Conservation (phyloP, 2,329 filamentous ascomycete genomes). For the Westerdykella sp. region DNA sequence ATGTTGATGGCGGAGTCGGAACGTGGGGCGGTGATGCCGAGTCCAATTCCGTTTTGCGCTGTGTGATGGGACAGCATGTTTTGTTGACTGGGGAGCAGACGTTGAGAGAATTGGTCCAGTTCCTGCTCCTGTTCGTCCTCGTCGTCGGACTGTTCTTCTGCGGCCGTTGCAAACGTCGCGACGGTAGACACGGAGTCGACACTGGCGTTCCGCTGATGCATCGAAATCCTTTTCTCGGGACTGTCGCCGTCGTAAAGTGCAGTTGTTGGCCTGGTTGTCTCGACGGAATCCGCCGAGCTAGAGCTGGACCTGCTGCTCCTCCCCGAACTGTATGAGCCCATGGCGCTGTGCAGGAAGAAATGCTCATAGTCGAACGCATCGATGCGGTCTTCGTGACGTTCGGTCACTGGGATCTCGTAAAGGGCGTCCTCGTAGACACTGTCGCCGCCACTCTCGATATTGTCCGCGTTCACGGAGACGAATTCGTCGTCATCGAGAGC, state of each 20-base stretch:
- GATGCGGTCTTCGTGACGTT: constrained; percentile 82
- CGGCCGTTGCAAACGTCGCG: constrained; percentile 59
- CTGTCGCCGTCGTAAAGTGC: constrained; percentile 19
- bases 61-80: constrained; percentile 11
- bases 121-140: constrained; percentile 38
- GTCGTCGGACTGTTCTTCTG: constrained; percentile 43
- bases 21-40: constrained; percentile 14
- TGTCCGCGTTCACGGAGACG: constrained; percentile 29
- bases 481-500: constrained; percentile 37
- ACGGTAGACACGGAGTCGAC: constrained; percentile 56
- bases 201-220: constrained; percentile 49
- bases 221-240: constrained; percentile 23
- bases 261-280: constrained; percentile 43
- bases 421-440: constrained; percentile 45
- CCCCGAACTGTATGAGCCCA: constrained; percentile 66
- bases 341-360: constrained; percentile 88
- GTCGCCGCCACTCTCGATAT: constrained; percentile 15
- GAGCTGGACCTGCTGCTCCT: constrained; percentile 51
- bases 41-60: constrained; percentile 9
- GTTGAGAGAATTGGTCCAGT: constrained; percentile 25
- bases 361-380: constrained; percentile 96
- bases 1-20: constrained; percentile 32
- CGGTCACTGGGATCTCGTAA: constrained; percentile 32
- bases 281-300: constrained; percentile 48
- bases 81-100: constrained; percentile 22